Evolutionary conservation across 2,329 filamentous ascomycete genomes (phyloP), one percentile per base, ranked within the genome.

Genomic region (Scleromitrula shiraiana): DNA sequence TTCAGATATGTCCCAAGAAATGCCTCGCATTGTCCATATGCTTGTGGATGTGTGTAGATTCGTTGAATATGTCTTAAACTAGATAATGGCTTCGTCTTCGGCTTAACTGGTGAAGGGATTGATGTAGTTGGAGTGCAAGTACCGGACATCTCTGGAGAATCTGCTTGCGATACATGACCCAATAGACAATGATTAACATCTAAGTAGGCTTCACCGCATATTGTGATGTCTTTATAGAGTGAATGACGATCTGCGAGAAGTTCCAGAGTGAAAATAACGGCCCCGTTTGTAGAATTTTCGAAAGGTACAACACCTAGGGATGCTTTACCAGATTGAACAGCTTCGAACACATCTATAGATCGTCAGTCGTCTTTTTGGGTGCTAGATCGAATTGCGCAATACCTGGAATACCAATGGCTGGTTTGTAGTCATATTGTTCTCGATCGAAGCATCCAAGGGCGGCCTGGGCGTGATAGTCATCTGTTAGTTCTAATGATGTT

Each of bases 221-320:
- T 85, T 40, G 76, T 73, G 38, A 96, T 75, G 62, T 86, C 79
- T 9, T 74, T 72, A 62, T 85, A 88, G 36, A 68, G 67, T 35
- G 66, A 68, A 32, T 78, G 70, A 22, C 85, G 74, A 68, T 95
- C 88, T 56, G 88, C 88, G 51, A 98, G 80, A 55, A 91, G 79
- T 67, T 96, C 90, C 20, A 97, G 77, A 0, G 90, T 95, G 65
- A 88, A 86, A 48, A 93, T 81, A 41, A 98, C 93, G 46, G 85
- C 83, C 61, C 93, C 93, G 67, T 97, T 95, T 63, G 88, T 91
- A 33, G 87, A 94, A 71, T 98, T 98, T 65, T 97, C 91, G 67
- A 95, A 90, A 6, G 93, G 93, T 2, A 96, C 85, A 26, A 97
- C 85, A 56, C 90, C 93, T 49, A 82, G 82, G 44, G 76, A 68